These are phyloP conservation scores for Daldinia vernicosa DNA, from an alignment of 495 filamentous ascomycete genomes.

Conservation along the genomic window DNA sequence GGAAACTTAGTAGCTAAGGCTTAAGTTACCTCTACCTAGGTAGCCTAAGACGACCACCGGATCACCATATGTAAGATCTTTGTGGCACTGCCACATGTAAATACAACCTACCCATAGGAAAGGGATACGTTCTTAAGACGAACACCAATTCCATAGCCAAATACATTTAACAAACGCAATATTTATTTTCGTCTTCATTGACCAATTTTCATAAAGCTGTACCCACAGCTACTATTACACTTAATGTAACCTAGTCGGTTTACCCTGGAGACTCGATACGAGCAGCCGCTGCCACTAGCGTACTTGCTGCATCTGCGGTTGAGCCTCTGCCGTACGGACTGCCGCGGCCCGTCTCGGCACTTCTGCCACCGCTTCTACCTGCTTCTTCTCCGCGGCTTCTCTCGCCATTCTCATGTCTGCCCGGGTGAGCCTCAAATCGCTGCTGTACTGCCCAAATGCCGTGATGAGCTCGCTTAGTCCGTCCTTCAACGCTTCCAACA, in stretches of 20 bases:
- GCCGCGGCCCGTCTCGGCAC: neutral
- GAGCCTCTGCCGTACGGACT: neutral
- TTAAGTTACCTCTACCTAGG: no score
- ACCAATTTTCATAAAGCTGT: constrained; percentile 7
- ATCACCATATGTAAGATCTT: no score
- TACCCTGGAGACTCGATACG: neutral
- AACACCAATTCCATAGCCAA: neutral
- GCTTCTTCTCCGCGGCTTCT: constrained; percentile 61
- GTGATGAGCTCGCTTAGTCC: constrained; percentile 68
- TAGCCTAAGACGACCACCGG: no score
- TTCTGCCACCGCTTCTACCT: neutral
- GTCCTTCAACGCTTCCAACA: constrained; percentile 66
- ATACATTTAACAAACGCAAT: neutral
- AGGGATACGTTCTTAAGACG: no score
- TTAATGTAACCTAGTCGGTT: neutral
- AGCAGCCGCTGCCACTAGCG: constrained; percentile 30
- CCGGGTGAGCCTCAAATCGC: constrained; percentile 68
- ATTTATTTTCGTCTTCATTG: neutral
- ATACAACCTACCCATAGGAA: no score
- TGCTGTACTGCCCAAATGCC: constrained; percentile 75
- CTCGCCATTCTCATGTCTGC: constrained; percentile 75
- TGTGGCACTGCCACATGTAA: no score
- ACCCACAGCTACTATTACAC: constrained; percentile 1
- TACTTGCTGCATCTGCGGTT: constrained; percentile 41
- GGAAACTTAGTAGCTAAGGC: no score